A percentile compares a stretch with the other conserved stretches of the same genome.
Evolutionary conservation across 2,329 filamentous ascomycete genomes (phyloP).

Genomic region (Apiospora sp.): DNA sequence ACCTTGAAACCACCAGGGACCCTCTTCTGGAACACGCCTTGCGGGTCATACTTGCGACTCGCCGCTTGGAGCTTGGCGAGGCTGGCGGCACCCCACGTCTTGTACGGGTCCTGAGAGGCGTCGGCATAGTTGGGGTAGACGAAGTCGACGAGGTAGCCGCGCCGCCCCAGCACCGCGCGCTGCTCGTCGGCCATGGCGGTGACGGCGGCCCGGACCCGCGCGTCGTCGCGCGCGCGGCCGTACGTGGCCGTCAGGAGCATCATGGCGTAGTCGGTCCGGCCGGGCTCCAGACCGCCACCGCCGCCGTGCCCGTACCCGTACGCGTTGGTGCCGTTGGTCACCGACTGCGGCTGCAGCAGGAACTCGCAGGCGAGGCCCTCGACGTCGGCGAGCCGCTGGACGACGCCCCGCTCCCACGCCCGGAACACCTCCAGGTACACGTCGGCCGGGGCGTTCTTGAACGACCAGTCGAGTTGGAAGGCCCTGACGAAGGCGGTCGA

Average conservation of each 20-base stretch:
- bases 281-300: neutral
- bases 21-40: neutral
- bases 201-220: neutral
- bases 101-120: neutral
- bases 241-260: neutral
- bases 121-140: conserved; percentile 13
- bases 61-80: conserved; percentile 1
- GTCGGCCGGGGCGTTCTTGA: neutral
- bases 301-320: no score
- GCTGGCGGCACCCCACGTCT: neutral
- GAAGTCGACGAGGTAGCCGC: neutral
- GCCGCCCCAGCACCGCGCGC: neutral
- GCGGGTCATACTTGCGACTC: neutral
- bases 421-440: neutral
- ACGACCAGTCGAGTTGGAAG: neutral
- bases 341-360: neutral
- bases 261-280: neutral
- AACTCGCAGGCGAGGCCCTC: neutral
- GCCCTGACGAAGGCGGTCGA: neutral
- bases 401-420: neutral
- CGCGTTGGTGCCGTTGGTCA: neutral
- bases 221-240: no score
- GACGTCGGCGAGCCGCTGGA: neutral
- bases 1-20: conserved; percentile 10
- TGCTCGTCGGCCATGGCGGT: neutral